Evolutionary conservation across 1,284 basidiomycete species (phyloP), one percentile per base, ranked within the genome.

Genomic region (Chiua sp.): DNA sequence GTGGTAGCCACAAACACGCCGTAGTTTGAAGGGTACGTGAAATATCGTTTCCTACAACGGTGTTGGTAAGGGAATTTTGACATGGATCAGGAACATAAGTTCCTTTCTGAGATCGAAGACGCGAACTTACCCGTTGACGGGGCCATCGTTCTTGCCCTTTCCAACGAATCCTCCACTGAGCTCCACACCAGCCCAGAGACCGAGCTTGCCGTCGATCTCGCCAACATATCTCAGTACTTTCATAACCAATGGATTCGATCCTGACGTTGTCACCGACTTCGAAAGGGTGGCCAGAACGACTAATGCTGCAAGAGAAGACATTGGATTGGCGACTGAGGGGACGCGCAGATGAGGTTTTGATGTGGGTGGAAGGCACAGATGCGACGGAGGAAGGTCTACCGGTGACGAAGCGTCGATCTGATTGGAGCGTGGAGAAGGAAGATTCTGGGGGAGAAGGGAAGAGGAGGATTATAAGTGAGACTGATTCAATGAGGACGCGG

Each of bases 131-230:
- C 93, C 93, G 64, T 83, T 85, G 4, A 98, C 95, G 49, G 87
- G 87, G 23, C 97, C 97, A 70, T 98, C 88, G 70, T 99, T 99
- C 80, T 98, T 98, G 3, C 97, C 97, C 72, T 92, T 92, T n/a
- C 97, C 96, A 18, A 82, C 76, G 71, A 94, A 96, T 3, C 91
- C 91, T 44, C 88, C 90, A 64, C 85, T 79, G n/a, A 98, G 81
- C 75, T 97, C 93, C 20, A 98, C 92, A 33, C 95, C 95, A 30
- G 93, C 95, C 92, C 92, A 98, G 18, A 88, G 77, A 7, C 95
- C 96, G 7, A 85, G 82, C 74, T 97, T 97, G 51, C 91, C 92
- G 23, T 92, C 87, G 56, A 96, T 95, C 64, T 87, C 84, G 2
- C 95, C 95, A 18, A 95, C 63, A 75, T 88, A 98, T 62, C 86